A percentile compares a stretch with the other conserved stretches of the same genome.
Conservation (phyloP, 2,329 filamentous ascomycete genomes). For the Aspergillus sp. region DNA sequence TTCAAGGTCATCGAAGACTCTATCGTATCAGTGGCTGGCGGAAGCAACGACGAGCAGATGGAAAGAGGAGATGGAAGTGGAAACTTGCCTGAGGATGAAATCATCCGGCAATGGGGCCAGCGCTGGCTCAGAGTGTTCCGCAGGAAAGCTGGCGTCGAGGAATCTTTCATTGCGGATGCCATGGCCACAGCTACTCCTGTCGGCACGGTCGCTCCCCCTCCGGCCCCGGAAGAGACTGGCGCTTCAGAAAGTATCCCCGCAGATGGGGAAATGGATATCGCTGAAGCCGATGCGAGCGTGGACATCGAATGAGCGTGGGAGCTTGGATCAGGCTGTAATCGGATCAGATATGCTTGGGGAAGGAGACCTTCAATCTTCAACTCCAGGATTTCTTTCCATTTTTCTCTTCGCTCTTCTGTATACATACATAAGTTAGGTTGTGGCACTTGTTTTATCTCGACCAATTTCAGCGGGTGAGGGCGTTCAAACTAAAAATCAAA, state of each 20-base stretch:
- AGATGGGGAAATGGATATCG: conserved; percentile 36
- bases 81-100: conserved; percentile 57
- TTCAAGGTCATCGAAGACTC: conserved; percentile 81
- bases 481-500: background rate
- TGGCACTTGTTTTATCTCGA: background rate
- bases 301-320: conserved; percentile 13
- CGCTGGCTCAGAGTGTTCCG: conserved; percentile 86
- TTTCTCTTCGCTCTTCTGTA: conserved; percentile 5
- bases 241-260: conserved; percentile 18
- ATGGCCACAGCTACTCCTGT: conserved; percentile 52
- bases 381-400: background rate
- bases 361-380: too few species aligned
- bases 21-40: conserved; percentile 69
- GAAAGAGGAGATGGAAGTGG: conserved; percentile 62
- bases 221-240: conserved; percentile 13
- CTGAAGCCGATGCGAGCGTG: conserved; percentile 26
- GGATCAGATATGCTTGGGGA: background rate
- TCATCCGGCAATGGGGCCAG: conserved; percentile 77
- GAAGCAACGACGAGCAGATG: conserved; percentile 73
- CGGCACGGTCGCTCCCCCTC: conserved; percentile 37
- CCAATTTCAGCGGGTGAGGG: conserved; percentile 4
- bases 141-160: conserved; percentile 81
- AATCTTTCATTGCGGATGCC: conserved; percentile 65
- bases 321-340: background rate
- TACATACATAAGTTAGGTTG: conserved; percentile 4